Base-by-base conservation (phyloP, 192 early-diverging fungal species). In the Linnemannia hyalina region DNA sequence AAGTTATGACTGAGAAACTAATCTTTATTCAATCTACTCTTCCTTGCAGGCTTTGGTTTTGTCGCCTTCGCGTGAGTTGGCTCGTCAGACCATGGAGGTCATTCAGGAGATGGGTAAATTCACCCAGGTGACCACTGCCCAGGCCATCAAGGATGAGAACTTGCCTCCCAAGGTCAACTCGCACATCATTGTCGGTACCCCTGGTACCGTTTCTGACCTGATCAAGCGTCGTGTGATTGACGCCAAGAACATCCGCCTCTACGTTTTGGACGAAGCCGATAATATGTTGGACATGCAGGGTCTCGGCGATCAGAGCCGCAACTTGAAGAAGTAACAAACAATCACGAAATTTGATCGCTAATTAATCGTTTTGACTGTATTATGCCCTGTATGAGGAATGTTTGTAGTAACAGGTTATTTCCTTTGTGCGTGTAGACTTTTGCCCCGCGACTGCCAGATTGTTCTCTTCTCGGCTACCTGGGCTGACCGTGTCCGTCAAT, bases 191-290 rank as follows among this genome's bases (percentile, higher is more conserved):
- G 94, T 99, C 69, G 98, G 97, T 44, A 99, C 98, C 0, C 97
- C 98, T 7, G 98, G 98, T 29, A 97, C 98, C 4, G 94, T 99
- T 0, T 88, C 83, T 29, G 96, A 98, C 35, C 81, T 97, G 63
- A 91, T 96, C 54, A 91, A 93, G 74, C 91, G 92, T 75, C 83
- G 94, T 36, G 87, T 91, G 9, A 80, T 99, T 68, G 90, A 94
- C 52, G 81, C 92, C 22, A 89, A 82, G 11, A 73, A 91, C 70
- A 83, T 97, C 49, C 93, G 94, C 74, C 92, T 98, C 55, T 96
- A 98, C 88, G 97, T 99, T 11, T 90, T 99, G 78, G 98, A 99
- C 80, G 98, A 99, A 88, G 98, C 98, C n/a, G 98, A 99, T 83
- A 98, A 97, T 82, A 98, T 99, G 98, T 85, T 98, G 77, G 97